Conservation (phyloP, 805 yeast species). For the Candida taoyuanica region DNA sequence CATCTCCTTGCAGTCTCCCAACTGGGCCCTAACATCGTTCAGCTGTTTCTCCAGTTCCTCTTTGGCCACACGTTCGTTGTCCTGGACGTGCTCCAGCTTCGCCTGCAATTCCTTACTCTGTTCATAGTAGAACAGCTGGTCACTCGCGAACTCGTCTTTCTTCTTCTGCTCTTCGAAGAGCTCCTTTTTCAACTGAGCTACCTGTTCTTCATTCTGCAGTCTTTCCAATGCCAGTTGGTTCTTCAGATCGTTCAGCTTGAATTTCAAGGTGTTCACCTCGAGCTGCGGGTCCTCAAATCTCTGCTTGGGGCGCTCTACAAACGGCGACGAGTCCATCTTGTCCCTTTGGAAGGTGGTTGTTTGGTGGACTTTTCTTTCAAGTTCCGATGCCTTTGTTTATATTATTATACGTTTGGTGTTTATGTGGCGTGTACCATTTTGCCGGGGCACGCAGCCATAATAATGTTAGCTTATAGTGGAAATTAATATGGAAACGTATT, state of each 20-base stretch:
- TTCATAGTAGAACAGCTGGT: slow-evolving; percentile 34
- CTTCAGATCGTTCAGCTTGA: slow-evolving; percentile 33
- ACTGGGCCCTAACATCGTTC: slow-evolving; percentile 15
- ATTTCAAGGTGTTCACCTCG: slow-evolving; percentile 30
- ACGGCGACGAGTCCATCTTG: slow-evolving; percentile 30
- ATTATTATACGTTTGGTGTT: no score
- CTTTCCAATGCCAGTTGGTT: slow-evolving; percentile 35
- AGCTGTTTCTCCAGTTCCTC: slow-evolving; percentile 21
- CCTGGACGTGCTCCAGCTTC: slow-evolving; percentile 26
- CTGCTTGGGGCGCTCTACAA: slow-evolving; percentile 31
- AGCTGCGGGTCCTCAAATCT: slow-evolving; percentile 3
- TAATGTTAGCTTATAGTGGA: no score
- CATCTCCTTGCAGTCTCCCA: slow-evolving; percentile 12
- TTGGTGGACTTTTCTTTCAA: neutral
- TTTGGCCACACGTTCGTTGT: slow-evolving; percentile 22
- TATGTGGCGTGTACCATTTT: no score
- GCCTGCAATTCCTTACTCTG: slow-evolving; percentile 29
- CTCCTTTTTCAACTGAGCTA: slow-evolving; percentile 27
- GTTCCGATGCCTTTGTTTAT: no score
- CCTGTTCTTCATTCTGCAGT: slow-evolving; percentile 28
- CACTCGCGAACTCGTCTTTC: slow-evolving; percentile 22
- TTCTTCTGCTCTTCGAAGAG: slow-evolving; percentile 18
- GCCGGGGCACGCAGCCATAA: no score
- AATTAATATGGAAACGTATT: no score
- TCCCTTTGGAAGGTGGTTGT: neutral